These are phyloP conservation scores for Pseudoturritis turrita DNA, from an alignment of 345 rosid species.

Conservation along the genomic window DNA sequence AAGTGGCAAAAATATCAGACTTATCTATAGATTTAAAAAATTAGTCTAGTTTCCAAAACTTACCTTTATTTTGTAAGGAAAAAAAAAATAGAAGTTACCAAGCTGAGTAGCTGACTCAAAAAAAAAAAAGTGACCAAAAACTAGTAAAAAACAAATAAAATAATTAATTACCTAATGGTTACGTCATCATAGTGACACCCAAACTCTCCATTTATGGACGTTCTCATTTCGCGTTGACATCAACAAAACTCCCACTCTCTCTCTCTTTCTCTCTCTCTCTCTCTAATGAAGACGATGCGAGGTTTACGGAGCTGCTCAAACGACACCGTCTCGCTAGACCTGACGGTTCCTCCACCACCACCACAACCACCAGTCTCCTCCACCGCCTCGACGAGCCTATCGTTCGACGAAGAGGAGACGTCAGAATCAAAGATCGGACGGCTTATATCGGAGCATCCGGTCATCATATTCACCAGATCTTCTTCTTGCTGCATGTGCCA, in stretches of 20 bases:
- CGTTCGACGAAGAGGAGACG: conserved; percentile 82
- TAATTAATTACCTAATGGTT: conserved; percentile 5
- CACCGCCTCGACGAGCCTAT: conserved; percentile 37
- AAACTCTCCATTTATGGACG: conserved; percentile 27
- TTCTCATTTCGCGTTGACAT: conserved; percentile 29
- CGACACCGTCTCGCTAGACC: conserved; percentile 38
- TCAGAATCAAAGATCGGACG: conserved; percentile 68
- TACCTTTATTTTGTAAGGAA: no score
- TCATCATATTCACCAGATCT: conserved; percentile 79
- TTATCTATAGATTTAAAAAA: no score
- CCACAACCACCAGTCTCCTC: conserved; percentile 29
- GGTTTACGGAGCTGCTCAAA: conserved; percentile 20
- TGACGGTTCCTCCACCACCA: conserved; percentile 24
- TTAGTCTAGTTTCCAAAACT: no score
- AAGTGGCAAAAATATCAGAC: no score
- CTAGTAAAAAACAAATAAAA: neutral
- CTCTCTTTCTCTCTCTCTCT: neutral
- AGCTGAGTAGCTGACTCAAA: conserved; percentile 9
- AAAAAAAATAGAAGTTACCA: neutral
- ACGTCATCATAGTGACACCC: conserved; percentile 33
- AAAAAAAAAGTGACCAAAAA: neutral
- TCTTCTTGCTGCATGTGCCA: conserved; percentile 94
- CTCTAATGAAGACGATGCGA: conserved; percentile 31
- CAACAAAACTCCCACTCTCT: conserved; percentile 9
- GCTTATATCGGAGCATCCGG: conserved; percentile 85